Conservation (phyloP, 2,329 filamentous ascomycete species). For the Thielaviopsis populi region DNA sequence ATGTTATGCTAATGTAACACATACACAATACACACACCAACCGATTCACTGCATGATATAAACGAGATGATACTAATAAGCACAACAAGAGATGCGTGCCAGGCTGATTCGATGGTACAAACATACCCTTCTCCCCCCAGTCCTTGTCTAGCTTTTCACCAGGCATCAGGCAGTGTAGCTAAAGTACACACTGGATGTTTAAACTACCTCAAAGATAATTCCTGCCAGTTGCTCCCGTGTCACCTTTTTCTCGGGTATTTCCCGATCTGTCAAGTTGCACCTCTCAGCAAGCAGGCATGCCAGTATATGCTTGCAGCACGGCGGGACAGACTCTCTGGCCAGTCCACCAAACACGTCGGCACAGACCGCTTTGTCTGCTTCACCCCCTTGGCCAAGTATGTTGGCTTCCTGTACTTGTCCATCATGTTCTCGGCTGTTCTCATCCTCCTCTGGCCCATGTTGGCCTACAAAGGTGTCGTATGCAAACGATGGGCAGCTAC, state of each 20-base stretch:
- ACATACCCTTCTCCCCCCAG: too few species aligned
- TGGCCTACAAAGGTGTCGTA: constrained; percentile 48
- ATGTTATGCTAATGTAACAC: constrained; percentile 11
- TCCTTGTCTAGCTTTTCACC: too few species aligned
- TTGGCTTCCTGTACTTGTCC: background rate
- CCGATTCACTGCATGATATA: background rate
- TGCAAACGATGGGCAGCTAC: constrained; percentile 73
- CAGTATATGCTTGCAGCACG: constrained; percentile 77
- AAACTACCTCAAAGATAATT: constrained; percentile 35
- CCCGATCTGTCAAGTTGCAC: constrained; percentile 29
- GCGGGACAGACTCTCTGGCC: constrained; percentile 26
- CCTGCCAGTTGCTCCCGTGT: constrained; percentile 57
- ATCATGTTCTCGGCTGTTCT: constrained; percentile 19
- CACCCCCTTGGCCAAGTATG: background rate
- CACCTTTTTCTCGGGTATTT: constrained; percentile 38
- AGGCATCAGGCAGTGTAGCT: background rate
- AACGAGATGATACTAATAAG: background rate
- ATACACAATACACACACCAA: constrained; percentile 6
- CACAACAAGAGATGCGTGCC: too few species aligned
- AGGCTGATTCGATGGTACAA: too few species aligned
- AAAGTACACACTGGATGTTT: background rate
- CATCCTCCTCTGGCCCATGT: background rate
- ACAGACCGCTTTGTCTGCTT: background rate
- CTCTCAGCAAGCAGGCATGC: constrained; percentile 62
- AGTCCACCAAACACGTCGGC: constrained; percentile 34